These are phyloP conservation scores for Mycocentrospora acerina DNA, from an alignment of 2,329 filamentous ascomycete genomes.

Conservation along the genomic window DNA sequence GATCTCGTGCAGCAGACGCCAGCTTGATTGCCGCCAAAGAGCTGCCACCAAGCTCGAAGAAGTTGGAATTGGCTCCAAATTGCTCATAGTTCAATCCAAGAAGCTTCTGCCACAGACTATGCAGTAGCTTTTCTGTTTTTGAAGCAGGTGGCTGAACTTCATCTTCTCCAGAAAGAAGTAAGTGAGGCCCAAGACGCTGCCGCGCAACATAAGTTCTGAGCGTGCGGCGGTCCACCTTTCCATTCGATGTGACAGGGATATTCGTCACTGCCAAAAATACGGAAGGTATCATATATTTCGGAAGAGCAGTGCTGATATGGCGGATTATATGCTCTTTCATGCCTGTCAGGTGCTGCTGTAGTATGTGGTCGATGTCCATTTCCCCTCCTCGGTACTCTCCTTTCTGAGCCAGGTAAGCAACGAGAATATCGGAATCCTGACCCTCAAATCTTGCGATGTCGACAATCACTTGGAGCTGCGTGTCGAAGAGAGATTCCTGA, in stretches of 20 bases:
- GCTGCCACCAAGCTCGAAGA: slow-evolving; percentile 6
- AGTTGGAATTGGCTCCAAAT: slow-evolving; percentile 1
- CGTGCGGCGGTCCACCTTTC: slow-evolving; percentile 1
- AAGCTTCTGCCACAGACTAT: neutral
- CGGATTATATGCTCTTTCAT: neutral
- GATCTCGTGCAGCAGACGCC: slow-evolving; percentile 1
- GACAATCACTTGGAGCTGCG: slow-evolving; percentile 2
- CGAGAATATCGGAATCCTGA: slow-evolving; percentile 1
- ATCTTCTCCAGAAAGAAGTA: neutral
- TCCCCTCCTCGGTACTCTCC: neutral
- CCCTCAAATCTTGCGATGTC: neutral
- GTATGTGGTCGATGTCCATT: neutral
- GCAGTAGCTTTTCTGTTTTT: slow-evolving; percentile 1
- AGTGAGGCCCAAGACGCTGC: neutral
- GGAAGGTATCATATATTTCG: slow-evolving; percentile 5
- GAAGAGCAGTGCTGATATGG: neutral
- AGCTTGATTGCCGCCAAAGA: slow-evolving; percentile 3
- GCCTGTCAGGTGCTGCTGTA: neutral
- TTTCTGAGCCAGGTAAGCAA: neutral
- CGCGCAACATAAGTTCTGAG: neutral
- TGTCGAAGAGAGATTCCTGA: slow-evolving; percentile 1
- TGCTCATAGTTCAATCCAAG: slow-evolving; percentile 1
- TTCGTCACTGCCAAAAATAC: slow-evolving; percentile 1
- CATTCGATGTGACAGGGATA: slow-evolving; percentile 2
- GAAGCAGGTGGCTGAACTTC: neutral